Percentiles rank a stretch among this genome's conserved stretches.
phyloP scores from a whole-genome alignment of 768 basidiomycete species.

The Austroboletus eburneus region DNA sequence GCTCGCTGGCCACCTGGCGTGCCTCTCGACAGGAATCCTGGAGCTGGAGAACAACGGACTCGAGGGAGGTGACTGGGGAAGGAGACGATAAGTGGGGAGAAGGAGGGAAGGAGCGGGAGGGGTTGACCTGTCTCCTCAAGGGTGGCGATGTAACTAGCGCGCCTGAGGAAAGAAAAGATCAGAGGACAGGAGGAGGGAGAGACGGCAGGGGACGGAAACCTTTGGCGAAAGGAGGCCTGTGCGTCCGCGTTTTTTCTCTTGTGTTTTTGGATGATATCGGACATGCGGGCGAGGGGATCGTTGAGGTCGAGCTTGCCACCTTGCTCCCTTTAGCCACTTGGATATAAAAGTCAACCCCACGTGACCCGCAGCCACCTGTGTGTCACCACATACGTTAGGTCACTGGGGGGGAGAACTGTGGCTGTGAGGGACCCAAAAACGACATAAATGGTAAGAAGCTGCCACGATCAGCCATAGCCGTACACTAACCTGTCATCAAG shows the following conservation, averaged over 20 bases:
- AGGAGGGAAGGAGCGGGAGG: background rate
- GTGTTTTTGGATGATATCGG: conserved; percentile 66
- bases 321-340: no score
- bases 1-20: conserved; percentile 54
- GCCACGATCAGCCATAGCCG: no score
- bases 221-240: conserved; percentile 78
- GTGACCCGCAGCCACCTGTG: no score
- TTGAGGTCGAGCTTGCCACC: conserved; percentile 36
- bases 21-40: conserved; percentile 77
- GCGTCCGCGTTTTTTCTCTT: conserved; percentile 91
- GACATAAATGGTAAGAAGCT: no score
- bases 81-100: background rate
- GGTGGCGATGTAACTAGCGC: conserved; percentile 84
- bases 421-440: no score
- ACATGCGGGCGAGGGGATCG: conserved; percentile 40
- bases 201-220: conserved; percentile 29
- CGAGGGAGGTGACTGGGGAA: conserved; percentile 68
- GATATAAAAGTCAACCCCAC: no score
- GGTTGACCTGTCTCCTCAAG: conserved; percentile 72
- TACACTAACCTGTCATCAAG: no score
- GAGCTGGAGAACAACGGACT: conserved; percentile 78
- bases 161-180: conserved; percentile 30
- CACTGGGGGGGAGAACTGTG: no score
- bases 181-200: conserved; percentile 9
- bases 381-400: no score